These are phyloP conservation scores for Diospyros kaki DNA, from an alignment of 148 eudicot species.

Conservation along the genomic window DNA sequence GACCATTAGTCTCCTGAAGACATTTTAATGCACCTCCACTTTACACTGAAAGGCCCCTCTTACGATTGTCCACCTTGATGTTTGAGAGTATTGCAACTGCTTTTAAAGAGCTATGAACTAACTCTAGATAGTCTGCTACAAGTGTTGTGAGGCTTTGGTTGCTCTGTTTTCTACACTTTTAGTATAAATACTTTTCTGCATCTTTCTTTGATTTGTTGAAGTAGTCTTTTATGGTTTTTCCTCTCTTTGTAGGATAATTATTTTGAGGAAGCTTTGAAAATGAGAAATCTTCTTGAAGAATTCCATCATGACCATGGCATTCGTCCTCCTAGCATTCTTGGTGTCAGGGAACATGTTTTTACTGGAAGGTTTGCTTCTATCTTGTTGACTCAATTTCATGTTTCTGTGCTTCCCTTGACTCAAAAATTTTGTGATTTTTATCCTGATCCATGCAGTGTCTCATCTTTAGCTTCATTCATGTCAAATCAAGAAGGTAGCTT, in stretches of 20 bases:
- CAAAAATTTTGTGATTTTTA: slow-evolving; percentile 12
- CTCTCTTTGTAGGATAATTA: slow-evolving; percentile 70
- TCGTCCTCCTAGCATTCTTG: slow-evolving; percentile 83
- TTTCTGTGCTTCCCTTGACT: neutral
- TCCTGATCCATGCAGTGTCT: slow-evolving; percentile 63
- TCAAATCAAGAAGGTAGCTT: slow-evolving; percentile 95
- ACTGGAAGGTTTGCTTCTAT: slow-evolving; percentile 73
- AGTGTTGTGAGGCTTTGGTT: neutral
- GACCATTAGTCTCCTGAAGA: too few species aligned
- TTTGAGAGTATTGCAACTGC: too few species aligned
- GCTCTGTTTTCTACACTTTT: neutral
- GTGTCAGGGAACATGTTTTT: slow-evolving; percentile 98
- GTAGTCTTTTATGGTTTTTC: neutral
- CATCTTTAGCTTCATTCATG: slow-evolving; percentile 97
- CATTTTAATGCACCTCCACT: too few species aligned
- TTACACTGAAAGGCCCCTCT: too few species aligned
- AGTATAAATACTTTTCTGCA: neutral
- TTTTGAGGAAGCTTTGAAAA: slow-evolving; percentile 96
- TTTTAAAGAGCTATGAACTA: neutral
- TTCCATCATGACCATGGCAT: slow-evolving; percentile 73
- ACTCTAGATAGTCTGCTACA: neutral
- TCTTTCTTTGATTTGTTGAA: neutral
- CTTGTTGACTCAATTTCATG: slow-evolving; percentile 9
- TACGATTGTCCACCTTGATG: too few species aligned
- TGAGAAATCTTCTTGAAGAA: slow-evolving; percentile 99